Conservation (phyloP, 106 monocot genomes). For the Acanthochlamys bracteata region DNA sequence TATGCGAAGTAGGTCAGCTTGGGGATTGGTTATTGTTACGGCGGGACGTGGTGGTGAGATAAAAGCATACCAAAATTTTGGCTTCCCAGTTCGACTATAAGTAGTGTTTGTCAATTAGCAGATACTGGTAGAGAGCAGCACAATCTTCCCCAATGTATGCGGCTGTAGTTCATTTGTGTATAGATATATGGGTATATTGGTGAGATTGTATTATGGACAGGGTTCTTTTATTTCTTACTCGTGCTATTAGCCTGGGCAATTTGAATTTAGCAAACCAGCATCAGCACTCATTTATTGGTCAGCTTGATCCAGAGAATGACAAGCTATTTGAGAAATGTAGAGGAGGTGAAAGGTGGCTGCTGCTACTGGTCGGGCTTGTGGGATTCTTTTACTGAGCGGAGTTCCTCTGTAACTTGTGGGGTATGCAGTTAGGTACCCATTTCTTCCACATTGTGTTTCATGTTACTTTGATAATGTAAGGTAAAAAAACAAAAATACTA, state of each 20-base stretch:
- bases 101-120: background rate
- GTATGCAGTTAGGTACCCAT: no score
- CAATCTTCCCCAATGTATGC: background rate
- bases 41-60: slow-evolving; percentile 37
- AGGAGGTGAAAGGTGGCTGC: background rate
- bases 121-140: no score
- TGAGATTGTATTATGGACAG: slow-evolving; percentile 2
- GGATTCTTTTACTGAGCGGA: background rate
- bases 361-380: slow-evolving; percentile 2
- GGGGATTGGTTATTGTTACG: slow-evolving; percentile 47
- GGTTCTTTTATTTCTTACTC: background rate
- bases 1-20: slow-evolving; percentile 24
- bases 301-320: background rate
- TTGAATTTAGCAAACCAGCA: background rate
- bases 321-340: slow-evolving; percentile 1
- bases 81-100: slow-evolving; percentile 30
- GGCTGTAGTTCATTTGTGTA: slow-evolving; percentile 10
- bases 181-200: slow-evolving; percentile 12
- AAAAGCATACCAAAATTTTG: slow-evolving; percentile 40
- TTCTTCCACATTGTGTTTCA: no score
- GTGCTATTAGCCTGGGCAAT: background rate
- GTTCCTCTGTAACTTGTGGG: background rate
- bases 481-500: no score
- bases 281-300: background rate
- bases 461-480: no score